These are phyloP conservation scores for Coniella vitis DNA, from an alignment of 2,329 filamentous ascomycete species.

Conservation along the genomic window DNA sequence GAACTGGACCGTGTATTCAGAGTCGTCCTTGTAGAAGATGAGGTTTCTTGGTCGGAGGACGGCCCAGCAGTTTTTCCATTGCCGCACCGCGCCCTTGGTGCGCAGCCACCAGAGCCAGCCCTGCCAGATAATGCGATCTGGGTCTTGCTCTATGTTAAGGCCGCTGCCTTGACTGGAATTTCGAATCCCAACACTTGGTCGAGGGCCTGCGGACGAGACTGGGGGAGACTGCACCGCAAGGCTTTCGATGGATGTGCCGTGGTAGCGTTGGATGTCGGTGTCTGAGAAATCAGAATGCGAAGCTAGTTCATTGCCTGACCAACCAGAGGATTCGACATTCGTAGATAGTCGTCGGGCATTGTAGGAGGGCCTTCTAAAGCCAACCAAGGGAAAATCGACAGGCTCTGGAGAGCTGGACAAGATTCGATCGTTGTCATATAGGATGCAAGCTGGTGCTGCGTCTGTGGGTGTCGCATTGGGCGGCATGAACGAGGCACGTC, in stretches of 20 bases:
- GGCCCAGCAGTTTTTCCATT: conserved; percentile 94
- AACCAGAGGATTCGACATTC: conserved; percentile 55
- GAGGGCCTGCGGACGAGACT: conserved; percentile 20
- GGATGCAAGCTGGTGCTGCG: conserved; percentile 12
- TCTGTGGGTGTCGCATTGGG: conserved; percentile 12
- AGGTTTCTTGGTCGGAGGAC: conserved; percentile 81
- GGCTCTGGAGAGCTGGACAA: conserved; percentile 58
- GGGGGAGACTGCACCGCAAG: conserved; percentile 35
- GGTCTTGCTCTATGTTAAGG: conserved; percentile 53
- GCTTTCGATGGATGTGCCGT: conserved; percentile 47
- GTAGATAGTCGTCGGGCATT: conserved; percentile 13
- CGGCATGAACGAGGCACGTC: conserved; percentile 37
- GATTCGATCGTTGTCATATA: conserved; percentile 34
- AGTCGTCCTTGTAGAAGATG: conserved; percentile 86
- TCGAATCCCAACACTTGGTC: conserved; percentile 34
- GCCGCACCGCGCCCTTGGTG: conserved; percentile 72
- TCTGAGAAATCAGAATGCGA: conserved; percentile 88
- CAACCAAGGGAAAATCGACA: conserved; percentile 30
- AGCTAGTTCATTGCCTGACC: conserved; percentile 59
- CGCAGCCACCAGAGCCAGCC: conserved; percentile 83
- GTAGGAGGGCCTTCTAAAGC: conserved; percentile 50
- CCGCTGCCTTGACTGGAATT: conserved; percentile 60
- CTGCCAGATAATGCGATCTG: conserved; percentile 88
- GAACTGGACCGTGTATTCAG: conserved; percentile 80
- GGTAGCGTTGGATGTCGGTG: conserved; percentile 42